Evolutionary conservation across 1,284 basidiomycete genomes (phyloP).

Genomic region (Wallemia hederae): DNA sequence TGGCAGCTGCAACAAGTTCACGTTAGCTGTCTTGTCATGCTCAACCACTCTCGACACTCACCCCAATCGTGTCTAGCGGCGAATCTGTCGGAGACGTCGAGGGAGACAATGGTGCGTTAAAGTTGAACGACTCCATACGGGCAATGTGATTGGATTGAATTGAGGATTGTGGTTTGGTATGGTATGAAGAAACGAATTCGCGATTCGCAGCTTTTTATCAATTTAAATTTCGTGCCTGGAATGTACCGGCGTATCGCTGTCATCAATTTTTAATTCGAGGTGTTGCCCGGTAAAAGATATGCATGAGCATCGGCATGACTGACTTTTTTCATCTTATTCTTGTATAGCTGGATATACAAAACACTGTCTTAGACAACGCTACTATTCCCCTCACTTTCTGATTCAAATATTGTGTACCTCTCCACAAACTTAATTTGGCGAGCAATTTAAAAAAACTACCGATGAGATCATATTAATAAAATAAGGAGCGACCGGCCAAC

Average conservation of each 20-base stretch:
- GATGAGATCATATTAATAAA: too few species aligned
- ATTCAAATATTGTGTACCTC: too few species aligned
- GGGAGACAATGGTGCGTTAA: not conserved
- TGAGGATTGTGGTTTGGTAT: not conserved
- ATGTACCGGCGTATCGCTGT: slow-evolving; percentile 1
- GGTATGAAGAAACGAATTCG: not conserved
- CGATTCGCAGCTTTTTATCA: not conserved
- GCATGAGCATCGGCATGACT: not conserved
- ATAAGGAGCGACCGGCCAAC: not conserved
- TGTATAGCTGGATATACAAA: too few species aligned
- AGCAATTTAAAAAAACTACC: not conserved
- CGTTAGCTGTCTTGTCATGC: not conserved
- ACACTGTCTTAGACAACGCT: too few species aligned
- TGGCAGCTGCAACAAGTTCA: not conserved
- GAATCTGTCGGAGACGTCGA: not conserved
- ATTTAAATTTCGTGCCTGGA: not conserved
- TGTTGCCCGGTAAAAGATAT: not conserved
- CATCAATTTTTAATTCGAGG: not conserved
- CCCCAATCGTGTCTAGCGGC: not conserved
- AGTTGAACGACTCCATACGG: not conserved
- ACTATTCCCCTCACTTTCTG: too few species aligned
- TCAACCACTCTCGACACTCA: not conserved
- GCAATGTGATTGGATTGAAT: not conserved
- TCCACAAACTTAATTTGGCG: not conserved
- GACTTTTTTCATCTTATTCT: not conserved